Evolutionary conservation across 2,329 filamentous ascomycete species (phyloP), one percentile per base, ranked within the genome.

Genomic region (Neonectria hederae): DNA sequence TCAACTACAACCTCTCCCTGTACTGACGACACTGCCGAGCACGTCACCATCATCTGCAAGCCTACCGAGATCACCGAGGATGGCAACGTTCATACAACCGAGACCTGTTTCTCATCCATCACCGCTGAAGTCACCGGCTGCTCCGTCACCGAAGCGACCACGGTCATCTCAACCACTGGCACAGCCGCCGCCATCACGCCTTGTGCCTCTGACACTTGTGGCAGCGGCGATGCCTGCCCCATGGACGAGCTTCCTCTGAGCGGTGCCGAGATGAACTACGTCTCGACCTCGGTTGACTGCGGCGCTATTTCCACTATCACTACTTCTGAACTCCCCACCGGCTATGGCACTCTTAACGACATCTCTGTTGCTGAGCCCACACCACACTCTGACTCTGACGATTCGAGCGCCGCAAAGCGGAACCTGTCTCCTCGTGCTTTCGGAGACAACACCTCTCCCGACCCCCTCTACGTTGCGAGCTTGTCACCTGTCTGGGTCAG

Each of bases 161-260:
- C 68, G 0, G 40, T 63, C 10, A 59, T 66, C 53, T 57, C 64
- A 7, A 64, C 60, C 5, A 53, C 64, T 7, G 54, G 48, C 24
- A 63, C 60, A 1, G 51, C 54, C 3, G 52, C 57, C 0, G 57
- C 35, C 4, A 10, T 62, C 17, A 24, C 9, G 2, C 62, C 60
- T 6, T 71, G 69, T 40, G 58, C 53, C 8, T 51, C 69, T 1
- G 69, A 51, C 5, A 66, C 51, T 6, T 71, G 69, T 17, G 68
- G 63, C 2, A 21, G 54, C 4, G 53, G 38, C 0, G 58, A 59
- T 24, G 43, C 68, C 3, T 71, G 69, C 30, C 66, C 68, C 10
- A 59, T 70, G 43, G 54, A 40, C 0, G 19, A 7, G 1, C 45
- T n/a, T 1, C 54, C 59, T 17, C 64, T 69, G 1, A 70, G 59